phyloP scores from a whole-genome alignment of 2,329 filamentous ascomycete genomes.

The Periconia macrospinosa region DNA sequence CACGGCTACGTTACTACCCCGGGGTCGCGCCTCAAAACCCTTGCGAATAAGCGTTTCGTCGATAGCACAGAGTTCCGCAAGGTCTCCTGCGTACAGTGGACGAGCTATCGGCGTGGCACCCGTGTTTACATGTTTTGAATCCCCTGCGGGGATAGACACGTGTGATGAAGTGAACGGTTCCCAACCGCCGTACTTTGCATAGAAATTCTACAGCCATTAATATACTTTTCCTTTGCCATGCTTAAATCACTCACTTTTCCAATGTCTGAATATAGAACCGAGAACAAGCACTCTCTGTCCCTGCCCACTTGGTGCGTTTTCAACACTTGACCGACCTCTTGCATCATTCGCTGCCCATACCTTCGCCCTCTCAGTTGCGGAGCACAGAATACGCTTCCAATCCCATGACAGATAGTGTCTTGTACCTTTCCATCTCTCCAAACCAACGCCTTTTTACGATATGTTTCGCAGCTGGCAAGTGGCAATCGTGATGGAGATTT shows the following conservation, averaged over 20 bases:
- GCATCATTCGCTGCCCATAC: slow-evolving; percentile 81
- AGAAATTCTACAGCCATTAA: slow-evolving; percentile 80
- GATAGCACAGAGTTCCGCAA: slow-evolving; percentile 62
- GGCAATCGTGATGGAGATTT: slow-evolving; percentile 46
- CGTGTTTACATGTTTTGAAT: slow-evolving; percentile 12
- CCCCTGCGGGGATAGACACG: slow-evolving; percentile 60
- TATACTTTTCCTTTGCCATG: slow-evolving; percentile 47
- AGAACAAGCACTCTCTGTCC: slow-evolving; percentile 60
- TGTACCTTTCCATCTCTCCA: slow-evolving; percentile 50
- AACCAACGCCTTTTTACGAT: slow-evolving; percentile 51
- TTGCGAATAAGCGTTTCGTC: slow-evolving; percentile 66
- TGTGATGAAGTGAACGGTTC: slow-evolving; percentile 72
- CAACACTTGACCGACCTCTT: slow-evolving; percentile 61
- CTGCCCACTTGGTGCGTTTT: slow-evolving; percentile 54
- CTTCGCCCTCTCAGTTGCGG: slow-evolving; percentile 68
- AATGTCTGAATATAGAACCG: slow-evolving; percentile 83
- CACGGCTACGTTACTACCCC: slow-evolving; percentile 55
- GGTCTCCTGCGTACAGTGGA: slow-evolving; percentile 61
- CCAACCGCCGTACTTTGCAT: slow-evolving; percentile 79
- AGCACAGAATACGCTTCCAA: slow-evolving; percentile 79
- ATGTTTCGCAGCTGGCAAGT: slow-evolving; percentile 62
- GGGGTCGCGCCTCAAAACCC: slow-evolving; percentile 49
- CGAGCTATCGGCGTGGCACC: slow-evolving; percentile 26
- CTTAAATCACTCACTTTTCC: slow-evolving; percentile 56
- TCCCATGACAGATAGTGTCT: slow-evolving; percentile 69